A percentile compares a stretch with the other conserved stretches of the same genome.
These are phyloP conservation scores for Sphaerulina vaccinii DNA, from an alignment of 2,329 filamentous ascomycete genomes.

Conservation along the genomic window DNA sequence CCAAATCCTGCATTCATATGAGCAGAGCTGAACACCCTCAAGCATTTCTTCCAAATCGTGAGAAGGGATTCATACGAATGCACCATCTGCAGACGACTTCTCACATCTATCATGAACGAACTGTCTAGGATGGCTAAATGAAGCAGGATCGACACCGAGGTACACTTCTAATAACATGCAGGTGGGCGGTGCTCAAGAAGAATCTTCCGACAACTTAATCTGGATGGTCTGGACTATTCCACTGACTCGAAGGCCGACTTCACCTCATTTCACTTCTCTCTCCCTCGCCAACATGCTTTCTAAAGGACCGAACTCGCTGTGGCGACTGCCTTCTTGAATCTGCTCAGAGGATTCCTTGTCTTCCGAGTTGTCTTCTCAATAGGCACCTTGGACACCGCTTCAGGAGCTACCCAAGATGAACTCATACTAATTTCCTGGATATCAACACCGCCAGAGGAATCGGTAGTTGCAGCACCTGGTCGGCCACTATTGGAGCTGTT, in stretches of 20 bases:
- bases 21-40: too few relatives aligned
- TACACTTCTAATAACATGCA: too few relatives aligned
- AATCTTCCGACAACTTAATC: too few relatives aligned
- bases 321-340: slow-evolving; percentile 28
- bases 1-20: too few relatives aligned
- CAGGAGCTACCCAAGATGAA: slow-evolving; percentile 25
- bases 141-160: too few relatives aligned
- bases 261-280: background rate
- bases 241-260: background rate
- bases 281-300: background rate
- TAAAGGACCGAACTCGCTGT: slow-evolving; percentile 29
- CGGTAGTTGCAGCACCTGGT: background rate
- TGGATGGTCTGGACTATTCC: background rate
- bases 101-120: too few relatives aligned
- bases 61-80: too few relatives aligned
- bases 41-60: too few relatives aligned
- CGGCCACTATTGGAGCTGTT: background rate
- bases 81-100: too few relatives aligned
- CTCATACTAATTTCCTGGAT: slow-evolving; percentile 27
- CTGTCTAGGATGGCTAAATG: too few relatives aligned
- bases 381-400: slow-evolving; percentile 9
- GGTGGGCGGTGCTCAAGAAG: too few relatives aligned
- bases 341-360: slow-evolving; percentile 21
- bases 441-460: slow-evolving; percentile 15
- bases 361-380: slow-evolving; percentile 15